These are phyloP conservation scores for Quercus phellos DNA, from an alignment of 331 rosid genomes.

Conservation along the genomic window DNA sequence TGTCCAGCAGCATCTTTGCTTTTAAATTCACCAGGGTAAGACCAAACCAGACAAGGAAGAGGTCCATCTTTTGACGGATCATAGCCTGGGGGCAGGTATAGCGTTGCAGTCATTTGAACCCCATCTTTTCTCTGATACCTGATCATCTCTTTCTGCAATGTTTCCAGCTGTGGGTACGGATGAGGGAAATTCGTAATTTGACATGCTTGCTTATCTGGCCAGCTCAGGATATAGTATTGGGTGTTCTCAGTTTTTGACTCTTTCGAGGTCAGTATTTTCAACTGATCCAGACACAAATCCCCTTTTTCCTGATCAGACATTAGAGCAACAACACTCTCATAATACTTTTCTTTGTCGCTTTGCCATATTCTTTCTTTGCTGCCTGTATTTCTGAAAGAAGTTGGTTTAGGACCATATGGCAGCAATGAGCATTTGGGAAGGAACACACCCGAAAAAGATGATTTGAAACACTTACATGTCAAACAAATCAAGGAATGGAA, in stretches of 20 bases:
- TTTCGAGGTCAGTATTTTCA: slow-evolving; percentile 82
- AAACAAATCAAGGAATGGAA: slow-evolving; percentile 96
- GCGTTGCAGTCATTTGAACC: slow-evolving; percentile 95
- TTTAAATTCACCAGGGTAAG: slow-evolving; percentile 98
- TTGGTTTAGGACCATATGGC: slow-evolving; percentile 31
- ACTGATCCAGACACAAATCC: slow-evolving; percentile 57
- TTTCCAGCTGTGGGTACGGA: slow-evolving; percentile 93
- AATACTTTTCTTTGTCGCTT: slow-evolving; percentile 78
- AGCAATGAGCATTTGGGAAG: slow-evolving; percentile 11
- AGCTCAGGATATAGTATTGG: slow-evolving; percentile 69
- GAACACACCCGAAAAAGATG: slow-evolving; percentile 12
- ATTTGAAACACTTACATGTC: slow-evolving; percentile 63
- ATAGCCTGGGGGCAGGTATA: slow-evolving; percentile 88
- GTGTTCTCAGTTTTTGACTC: slow-evolving; percentile 98
- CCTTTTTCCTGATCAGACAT: slow-evolving; percentile 96
- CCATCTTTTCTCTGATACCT: slow-evolving; percentile 97
- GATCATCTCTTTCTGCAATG: slow-evolving; percentile 94
- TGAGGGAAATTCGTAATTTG: slow-evolving; percentile 93
- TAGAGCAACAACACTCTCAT: slow-evolving; percentile 79
- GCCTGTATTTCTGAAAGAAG: slow-evolving; percentile 79
- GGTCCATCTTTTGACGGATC: slow-evolving; percentile 86
- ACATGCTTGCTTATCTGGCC: slow-evolving; percentile 71
- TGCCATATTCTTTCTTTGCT: slow-evolving; percentile 89
- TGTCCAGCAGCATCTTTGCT: slow-evolving; percentile 99
- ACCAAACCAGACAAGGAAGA: slow-evolving; percentile 96